Evolutionary conservation across 129 eudicot genomes (phyloP), one percentile per base, ranked within the genome.

Genomic region (Chrysanthemum seticuspe): DNA sequence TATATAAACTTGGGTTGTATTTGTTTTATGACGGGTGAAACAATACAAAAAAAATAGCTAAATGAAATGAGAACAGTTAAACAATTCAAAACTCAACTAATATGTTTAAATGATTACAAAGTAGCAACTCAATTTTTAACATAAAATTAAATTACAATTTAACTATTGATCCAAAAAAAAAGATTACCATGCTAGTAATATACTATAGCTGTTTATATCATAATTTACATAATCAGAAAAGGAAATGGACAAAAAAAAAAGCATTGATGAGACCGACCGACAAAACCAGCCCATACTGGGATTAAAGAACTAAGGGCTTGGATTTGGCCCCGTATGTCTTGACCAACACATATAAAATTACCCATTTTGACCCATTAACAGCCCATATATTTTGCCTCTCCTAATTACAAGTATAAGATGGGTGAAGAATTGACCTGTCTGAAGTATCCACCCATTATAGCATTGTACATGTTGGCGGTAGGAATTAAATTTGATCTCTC

Each of bases 381-480:
- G 58, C 48, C 23, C 44, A 18, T 36, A 36, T 13, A 5, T 40
- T 25, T 45, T 25, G 2, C 65, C 25, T 40, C 40, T n/a, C 58
- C 40, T 16, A 59, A 14, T 59, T 59, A 9, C 21, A 61, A 66
- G 21, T 29, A 40, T 16, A 57, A 56, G 52, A 76, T n/a, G 55
- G 61, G 56, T 13, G 45, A 62, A 54, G 47, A 25, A 44, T 29
- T 54, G 67, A 86, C 98, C 96, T 94, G 97, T 68, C 97, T 87
- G 66, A 87, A 86, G 75, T 86, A 88, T 36, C 96, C 97, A 65
- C 85, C 85, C 87, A 94, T 73, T 77, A 94, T 88, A 50, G 82
- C 81, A 61, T 94, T 94, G 82, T 87, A 94, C 87, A 94, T 88
- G 80, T 68, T 67, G 56, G 87, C 74, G 45, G 83, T 78, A 58